Conservation (phyloP, 2,329 filamentous ascomycete species). For the Venturia nashicola region DNA sequence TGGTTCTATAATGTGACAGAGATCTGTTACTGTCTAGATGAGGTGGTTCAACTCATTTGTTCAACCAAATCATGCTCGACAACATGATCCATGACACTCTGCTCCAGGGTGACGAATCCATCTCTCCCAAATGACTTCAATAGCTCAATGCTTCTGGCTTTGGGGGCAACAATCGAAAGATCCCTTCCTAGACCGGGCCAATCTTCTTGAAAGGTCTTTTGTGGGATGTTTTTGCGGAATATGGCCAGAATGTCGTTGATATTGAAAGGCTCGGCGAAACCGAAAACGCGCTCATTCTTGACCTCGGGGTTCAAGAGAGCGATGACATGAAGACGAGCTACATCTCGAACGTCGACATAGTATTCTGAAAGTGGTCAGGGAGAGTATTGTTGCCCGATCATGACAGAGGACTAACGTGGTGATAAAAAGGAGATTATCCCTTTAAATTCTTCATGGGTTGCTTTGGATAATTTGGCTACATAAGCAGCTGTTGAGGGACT, state of each 20-base stretch:
- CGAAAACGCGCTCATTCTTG: conserved; percentile 11
- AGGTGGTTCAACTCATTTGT: background rate
- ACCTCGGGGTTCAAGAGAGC: conserved; percentile 10
- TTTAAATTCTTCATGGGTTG: background rate
- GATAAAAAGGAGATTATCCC: background rate
- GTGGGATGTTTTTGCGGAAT: conserved; percentile 18
- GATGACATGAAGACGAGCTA: conserved; percentile 21
- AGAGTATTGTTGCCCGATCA: background rate
- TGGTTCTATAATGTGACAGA: too few relatives aligned
- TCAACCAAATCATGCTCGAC: background rate
- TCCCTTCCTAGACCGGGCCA: background rate
- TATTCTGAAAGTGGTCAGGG: conserved; percentile 17
- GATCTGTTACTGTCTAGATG: too few relatives aligned
- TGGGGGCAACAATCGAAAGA: background rate
- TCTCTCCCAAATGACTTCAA: conserved; percentile 5
- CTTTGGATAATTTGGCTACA: conserved; percentile 12
- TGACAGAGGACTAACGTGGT: background rate
- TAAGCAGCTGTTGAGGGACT: conserved; percentile 12
- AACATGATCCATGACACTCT: conserved; percentile 5
- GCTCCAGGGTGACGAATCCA: conserved; percentile 5
- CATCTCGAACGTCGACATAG: conserved; percentile 37
- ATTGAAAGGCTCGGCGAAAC: conserved; percentile 10
- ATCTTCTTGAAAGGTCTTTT: conserved; percentile 22
- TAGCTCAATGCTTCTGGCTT: conserved; percentile 3
- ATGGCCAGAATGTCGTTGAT: conserved; percentile 11